Percentiles rank a stretch among this genome's conserved stretches.
Evolutionary conservation across 352 stramenopile species (phyloP).

Genomic region (Discostella stelligera): DNA sequence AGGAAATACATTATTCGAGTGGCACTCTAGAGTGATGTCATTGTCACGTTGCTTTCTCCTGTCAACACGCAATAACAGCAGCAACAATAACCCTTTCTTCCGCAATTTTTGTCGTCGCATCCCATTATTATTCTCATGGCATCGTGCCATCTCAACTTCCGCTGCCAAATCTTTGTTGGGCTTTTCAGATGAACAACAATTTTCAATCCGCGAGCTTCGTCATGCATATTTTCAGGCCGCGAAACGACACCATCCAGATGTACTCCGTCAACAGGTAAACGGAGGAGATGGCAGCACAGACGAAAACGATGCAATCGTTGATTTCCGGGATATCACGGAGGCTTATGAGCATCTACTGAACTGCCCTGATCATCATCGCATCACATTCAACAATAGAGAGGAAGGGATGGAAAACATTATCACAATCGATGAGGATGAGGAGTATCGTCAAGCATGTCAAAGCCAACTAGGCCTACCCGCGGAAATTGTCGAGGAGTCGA

Average conservation of each 20-base stretch:
- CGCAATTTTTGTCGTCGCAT: not conserved
- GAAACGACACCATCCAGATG: conserved; percentile 73
- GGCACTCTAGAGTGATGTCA: no score
- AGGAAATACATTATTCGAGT: no score
- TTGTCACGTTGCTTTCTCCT: no score
- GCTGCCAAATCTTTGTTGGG: conserved; percentile 44
- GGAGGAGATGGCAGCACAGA: conserved; percentile 6
- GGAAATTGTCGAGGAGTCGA: conserved; percentile 80
- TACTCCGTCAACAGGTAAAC: conserved; percentile 28
- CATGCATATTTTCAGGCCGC: conserved; percentile 70
- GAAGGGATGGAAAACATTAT: conserved; percentile 41
- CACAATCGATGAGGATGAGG: conserved; percentile 56
- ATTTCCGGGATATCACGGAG: conserved; percentile 65
- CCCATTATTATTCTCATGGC: not conserved
- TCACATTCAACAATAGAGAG: conserved; percentile 4
- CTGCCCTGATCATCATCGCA: conserved; percentile 8
- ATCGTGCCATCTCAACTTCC: conserved; percentile 35
- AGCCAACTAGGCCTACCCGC: conserved; percentile 59
- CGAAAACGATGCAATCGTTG: conserved; percentile 15
- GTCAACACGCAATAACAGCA: not conserved
- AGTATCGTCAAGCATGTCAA: conserved; percentile 65
- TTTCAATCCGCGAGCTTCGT: conserved; percentile 56
- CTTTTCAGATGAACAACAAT: conserved; percentile 27
- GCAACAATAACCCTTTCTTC: not conserved
- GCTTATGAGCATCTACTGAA: conserved; percentile 69